A percentile compares a stretch with the other conserved stretches of the same genome.
Evolutionary conservation across 2,329 filamentous ascomycete species (phyloP).

Genomic region (Monilinia aucupariae): DNA sequence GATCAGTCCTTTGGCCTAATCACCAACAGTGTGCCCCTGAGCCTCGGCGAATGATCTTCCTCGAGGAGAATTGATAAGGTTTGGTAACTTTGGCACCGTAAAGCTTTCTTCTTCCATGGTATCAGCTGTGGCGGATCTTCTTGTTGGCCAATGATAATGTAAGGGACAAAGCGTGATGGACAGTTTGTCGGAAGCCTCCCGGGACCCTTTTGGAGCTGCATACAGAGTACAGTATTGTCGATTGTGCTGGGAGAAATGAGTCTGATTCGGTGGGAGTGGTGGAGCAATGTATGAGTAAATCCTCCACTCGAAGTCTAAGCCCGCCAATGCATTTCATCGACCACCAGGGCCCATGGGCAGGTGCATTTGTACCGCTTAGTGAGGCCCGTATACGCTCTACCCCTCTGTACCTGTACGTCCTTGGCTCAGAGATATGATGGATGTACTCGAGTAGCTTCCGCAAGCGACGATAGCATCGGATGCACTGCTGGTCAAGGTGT

Average conservation of each 20-base stretch:
- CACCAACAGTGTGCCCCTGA: neutral
- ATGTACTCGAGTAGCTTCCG: too few relatives aligned
- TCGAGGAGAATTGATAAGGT: neutral
- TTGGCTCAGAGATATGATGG: neutral
- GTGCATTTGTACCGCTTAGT: neutral
- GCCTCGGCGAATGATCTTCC: neutral
- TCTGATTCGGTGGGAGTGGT: neutral
- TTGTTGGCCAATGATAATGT: neutral
- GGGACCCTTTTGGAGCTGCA: neutral
- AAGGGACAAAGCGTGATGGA: neutral
- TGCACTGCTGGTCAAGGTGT: too few relatives aligned
- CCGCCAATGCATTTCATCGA: neutral
- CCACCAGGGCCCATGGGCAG: neutral
- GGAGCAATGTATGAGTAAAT: neutral
- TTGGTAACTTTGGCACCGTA: too few relatives aligned
- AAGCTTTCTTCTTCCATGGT: neutral
- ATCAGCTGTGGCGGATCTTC: neutral
- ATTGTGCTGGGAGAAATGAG: neutral
- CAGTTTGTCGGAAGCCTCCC: neutral
- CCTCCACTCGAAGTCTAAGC: neutral
- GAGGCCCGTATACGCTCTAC: neutral
- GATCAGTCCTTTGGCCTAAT: slow-evolving; percentile 7
- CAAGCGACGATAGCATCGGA: too few relatives aligned
- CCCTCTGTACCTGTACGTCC: neutral
- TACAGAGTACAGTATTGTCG: neutral